These are phyloP conservation scores for Chytriomyces sp. DNA, from an alignment of 192 early-diverging fungal genomes.

Conservation along the genomic window DNA sequence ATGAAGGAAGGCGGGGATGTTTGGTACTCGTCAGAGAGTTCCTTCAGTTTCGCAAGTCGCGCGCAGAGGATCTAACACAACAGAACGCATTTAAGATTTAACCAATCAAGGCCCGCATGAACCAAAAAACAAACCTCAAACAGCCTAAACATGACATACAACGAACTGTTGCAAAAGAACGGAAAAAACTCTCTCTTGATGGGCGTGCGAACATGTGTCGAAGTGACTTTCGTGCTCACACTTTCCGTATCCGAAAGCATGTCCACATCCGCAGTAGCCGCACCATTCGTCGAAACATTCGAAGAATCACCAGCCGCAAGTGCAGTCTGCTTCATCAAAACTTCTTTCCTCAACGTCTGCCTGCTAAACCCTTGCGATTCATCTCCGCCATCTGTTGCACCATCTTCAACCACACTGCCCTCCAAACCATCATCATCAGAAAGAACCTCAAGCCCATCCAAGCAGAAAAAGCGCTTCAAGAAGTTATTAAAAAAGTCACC, in stretches of 20 bases:
- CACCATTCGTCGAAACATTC: background rate
- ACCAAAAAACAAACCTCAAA: constrained; percentile 67
- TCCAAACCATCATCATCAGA: constrained; percentile 51
- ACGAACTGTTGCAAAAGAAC: constrained; percentile 85
- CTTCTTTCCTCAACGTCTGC: constrained; percentile 27
- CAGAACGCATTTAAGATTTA: constrained; percentile 13
- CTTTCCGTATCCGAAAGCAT: constrained; percentile 34
- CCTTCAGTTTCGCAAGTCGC: constrained; percentile 80
- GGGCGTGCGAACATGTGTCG: constrained; percentile 15
- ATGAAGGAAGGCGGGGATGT: constrained; percentile 57
- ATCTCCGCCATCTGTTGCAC: background rate
- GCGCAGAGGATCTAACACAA: constrained; percentile 78
- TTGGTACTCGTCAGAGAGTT: constrained; percentile 66
- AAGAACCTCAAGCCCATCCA: constrained; percentile 59
- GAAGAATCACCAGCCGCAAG: background rate
- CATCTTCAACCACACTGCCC: constrained; percentile 28
- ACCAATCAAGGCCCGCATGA: background rate
- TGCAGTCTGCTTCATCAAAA: constrained; percentile 30
- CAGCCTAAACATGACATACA: constrained; percentile 89
- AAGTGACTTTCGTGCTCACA: constrained; percentile 21
- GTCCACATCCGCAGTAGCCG: constrained; percentile 37
- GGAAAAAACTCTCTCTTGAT: constrained; percentile 50
- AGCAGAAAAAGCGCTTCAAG: constrained; percentile 70
- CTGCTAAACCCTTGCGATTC: background rate
- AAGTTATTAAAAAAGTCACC: constrained; percentile 76